A percentile compares a stretch with the other conserved stretches of the same genome.
Conservation (phyloP, 2,329 filamentous ascomycete species). For the Apiospora saccharicola region DNA sequence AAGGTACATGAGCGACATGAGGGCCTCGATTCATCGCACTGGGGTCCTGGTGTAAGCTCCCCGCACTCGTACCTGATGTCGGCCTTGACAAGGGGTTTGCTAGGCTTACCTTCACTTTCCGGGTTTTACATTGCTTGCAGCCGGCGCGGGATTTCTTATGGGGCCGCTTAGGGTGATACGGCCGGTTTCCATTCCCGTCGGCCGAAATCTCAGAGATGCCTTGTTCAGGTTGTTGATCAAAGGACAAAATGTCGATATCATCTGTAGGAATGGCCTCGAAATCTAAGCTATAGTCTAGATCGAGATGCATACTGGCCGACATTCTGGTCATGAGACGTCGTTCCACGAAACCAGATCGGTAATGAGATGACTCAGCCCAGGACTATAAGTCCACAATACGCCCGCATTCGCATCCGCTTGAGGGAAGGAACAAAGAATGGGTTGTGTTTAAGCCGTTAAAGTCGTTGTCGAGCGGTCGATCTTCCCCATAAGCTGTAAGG, state of each 20-base stretch:
- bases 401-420: constrained; percentile 21
- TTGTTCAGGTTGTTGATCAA: constrained; percentile 14
- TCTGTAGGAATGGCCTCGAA: constrained; percentile 20
- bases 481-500: background rate
- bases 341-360: background rate
- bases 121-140: constrained; percentile 61
- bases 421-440: background rate
- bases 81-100: background rate
- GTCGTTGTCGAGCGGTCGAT: background rate
- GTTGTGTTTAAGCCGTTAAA: background rate
- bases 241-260: constrained; percentile 22
- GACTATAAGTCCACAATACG: background rate
- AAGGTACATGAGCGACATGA: constrained; percentile 57
- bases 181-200: constrained; percentile 34
- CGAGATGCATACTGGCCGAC: constrained; percentile 26
- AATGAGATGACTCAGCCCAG: constrained; percentile 27
- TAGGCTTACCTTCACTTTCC: constrained; percentile 53
- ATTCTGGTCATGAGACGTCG: background rate
- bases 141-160: constrained; percentile 63
- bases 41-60: background rate
- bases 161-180: constrained; percentile 57
- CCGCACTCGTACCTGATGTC: background rate
- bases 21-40: constrained; percentile 51
- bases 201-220: constrained; percentile 4
- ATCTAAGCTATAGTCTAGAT: constrained; percentile 27